Base-by-base conservation (phyloP, 768 basidiomycete genomes). In the Coprinellus aureogranulatus region DNA sequence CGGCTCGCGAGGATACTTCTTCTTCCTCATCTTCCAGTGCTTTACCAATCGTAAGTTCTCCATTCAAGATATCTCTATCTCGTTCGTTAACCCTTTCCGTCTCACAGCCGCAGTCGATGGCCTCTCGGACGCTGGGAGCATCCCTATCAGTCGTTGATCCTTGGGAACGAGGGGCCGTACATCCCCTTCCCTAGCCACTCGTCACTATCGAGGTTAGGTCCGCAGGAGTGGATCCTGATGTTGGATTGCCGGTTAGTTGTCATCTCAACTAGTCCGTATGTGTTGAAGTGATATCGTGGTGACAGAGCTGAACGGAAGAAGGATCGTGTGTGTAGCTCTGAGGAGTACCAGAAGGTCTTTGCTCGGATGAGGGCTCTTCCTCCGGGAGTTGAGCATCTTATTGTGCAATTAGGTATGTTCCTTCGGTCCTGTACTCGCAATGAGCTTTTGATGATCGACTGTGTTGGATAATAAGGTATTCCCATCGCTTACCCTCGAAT, bases 401-500 rank as follows among this genome's bases (percentile, higher is more conserved):
- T 96, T 34, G 73, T 98, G 41, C 90, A 91, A 63, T 67, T 94
- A 23, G 50, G 50, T 50, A 28, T 23, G n/a, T 20, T 50, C 16
- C 16, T 16, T 1, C 27, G 14, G 9, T 18, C 22, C 34, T 26
- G n/a, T 30, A 12, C 28, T 22, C 28, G 20, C 27, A 18, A n/a
- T 31, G n/a, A 5, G 28, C 34, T 5, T 4, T 8, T 95, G 95
- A 82, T 65, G 41, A 53, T 55, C 6, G 22, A 53, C 30, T 49
- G 27, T 41, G 5, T 58, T 18, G 23, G 34, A 10, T 54, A 20
- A 23, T 4, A 54, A 87, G 87, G 86, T 1, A 83, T 91, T 53
- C 90, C 89, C 0, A 88, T 94, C 60, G 92, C 92, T 4, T 98
- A 98, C 68, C 96, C 96, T 28, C 88, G 95, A 51, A 87, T 94